phyloP scores from a whole-genome alignment of 495 filamentous ascomycete genomes.

The Trichocladium antarcticum region DNA sequence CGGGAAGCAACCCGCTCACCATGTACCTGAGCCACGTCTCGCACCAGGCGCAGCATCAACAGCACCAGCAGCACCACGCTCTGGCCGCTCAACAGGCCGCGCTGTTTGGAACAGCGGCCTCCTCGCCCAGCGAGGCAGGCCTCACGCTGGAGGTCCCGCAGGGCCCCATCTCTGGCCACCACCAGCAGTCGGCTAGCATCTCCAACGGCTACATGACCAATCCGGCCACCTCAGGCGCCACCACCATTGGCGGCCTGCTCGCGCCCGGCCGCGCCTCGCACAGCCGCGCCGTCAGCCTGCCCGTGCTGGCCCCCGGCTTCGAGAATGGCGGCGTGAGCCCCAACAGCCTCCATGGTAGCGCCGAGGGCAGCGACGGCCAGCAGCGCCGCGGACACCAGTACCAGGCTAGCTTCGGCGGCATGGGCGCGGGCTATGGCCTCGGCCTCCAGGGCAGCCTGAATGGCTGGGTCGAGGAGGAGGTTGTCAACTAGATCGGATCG shows the following conservation, averaged over 20 bases:
- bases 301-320: conserved; percentile 46
- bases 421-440: conserved; percentile 40
- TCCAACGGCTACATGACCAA: conserved; percentile 46
- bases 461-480: conserved; percentile 48
- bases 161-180: conserved; percentile 44
- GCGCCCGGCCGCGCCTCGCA: conserved; percentile 69
- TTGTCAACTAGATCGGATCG: conserved; percentile 30
- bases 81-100: conserved; percentile 50
- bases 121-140: conserved; percentile 41
- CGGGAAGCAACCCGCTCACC: conserved; percentile 80
- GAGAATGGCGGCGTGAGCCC: conserved; percentile 42
- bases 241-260: conserved; percentile 61
- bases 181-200: conserved; percentile 52
- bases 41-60: conserved; percentile 64
- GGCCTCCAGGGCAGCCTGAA: conserved; percentile 43
- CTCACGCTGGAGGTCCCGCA: conserved; percentile 45
- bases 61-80: conserved; percentile 57
- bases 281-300: conserved; percentile 73
- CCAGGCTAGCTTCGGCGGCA: conserved; percentile 44
- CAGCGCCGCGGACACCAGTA: conserved; percentile 46
- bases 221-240: conserved; percentile 45
- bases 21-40: conserved; percentile 84
- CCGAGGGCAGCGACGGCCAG: conserved; percentile 29
- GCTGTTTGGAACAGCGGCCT: conserved; percentile 47
- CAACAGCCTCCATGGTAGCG: conserved; percentile 33